Base-by-base conservation (phyloP, 768 basidiomycete genomes). In the Kwoniella shandongensis region DNA sequence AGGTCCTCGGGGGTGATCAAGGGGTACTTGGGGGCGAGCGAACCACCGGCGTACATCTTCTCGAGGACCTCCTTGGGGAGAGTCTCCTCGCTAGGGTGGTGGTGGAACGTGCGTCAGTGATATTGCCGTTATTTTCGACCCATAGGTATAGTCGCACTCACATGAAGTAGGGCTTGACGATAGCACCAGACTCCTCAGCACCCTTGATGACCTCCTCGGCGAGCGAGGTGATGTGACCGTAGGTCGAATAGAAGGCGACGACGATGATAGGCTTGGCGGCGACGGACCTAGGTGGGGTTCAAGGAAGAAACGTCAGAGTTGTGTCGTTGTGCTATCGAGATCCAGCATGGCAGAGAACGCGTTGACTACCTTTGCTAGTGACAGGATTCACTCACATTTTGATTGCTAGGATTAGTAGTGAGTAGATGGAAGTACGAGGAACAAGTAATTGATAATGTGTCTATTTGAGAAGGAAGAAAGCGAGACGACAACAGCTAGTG, bases 31-130 rank as follows among this genome's bases (percentile, higher is more conserved):
- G 83, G 82, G 25, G 65, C 53, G 74, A 73, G 68, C 15, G 86
- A 76, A 7, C 86, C 83, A 2, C 88, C 88, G 61, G 86, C 76
- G 69, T 76, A 52, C 84, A 94, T 83, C 72, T 82, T 81, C 44
- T 72, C 65, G 40, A 91, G 80, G 44, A 90, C 73, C 6, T 89
- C 87, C 7, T 80, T 69, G 2, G 86, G 67, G 50, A 93, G 85
- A 0, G 89, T 93, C 79, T 93, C 91, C 48, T 84, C 68, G 58
- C 74, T 75, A 44, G 12, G n/a, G n/a, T n/a, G n/a, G n/a, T n/a
- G n/a, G n/a, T n/a, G n/a, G n/a, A n/a, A n/a, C n/a, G n/a, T n/a
- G n/a, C n/a, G n/a, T n/a, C n/a, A n/a, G n/a, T n/a, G n/a, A n/a
- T n/a, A n/a, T n/a, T n/a, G n/a, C n/a, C n/a, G n/a, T n/a, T n/a